phyloP scores from a whole-genome alignment of 2,329 filamentous ascomycete species.

The Alternaria triticina region DNA sequence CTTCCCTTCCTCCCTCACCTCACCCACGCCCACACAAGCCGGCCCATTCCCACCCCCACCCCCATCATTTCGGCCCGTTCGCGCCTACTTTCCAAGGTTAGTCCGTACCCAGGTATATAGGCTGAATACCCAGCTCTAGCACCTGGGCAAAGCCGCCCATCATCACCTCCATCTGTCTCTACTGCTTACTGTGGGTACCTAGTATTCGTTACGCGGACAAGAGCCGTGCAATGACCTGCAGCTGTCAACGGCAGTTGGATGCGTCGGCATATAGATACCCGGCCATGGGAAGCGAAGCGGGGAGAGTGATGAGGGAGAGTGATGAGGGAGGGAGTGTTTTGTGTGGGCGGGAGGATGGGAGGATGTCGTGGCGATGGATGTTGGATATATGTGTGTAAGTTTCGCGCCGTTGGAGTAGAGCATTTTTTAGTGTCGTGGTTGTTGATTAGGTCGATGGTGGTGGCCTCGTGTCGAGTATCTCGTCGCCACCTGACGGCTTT shows the following conservation, averaged over 20 bases:
- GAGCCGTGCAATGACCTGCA: neutral
- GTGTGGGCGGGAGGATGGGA: neutral
- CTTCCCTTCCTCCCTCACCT: neutral
- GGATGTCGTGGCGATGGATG: neutral
- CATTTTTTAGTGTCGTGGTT: neutral
- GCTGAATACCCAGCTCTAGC: neutral
- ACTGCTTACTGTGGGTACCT: neutral
- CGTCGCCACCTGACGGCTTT: neutral
- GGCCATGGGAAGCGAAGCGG: too few relatives aligned
- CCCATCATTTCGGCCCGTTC: neutral
- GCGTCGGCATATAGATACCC: neutral
- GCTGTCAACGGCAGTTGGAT: neutral
- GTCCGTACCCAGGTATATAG: neutral
- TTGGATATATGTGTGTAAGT: neutral
- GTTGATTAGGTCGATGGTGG: fast-evolving
- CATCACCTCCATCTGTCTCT: neutral
- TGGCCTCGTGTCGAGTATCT: neutral
- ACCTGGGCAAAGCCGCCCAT: neutral
- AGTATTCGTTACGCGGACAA: too few relatives aligned
- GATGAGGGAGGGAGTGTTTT: neutral
- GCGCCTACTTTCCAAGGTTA: neutral
- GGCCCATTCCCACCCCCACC: neutral
- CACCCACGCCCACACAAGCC: neutral
- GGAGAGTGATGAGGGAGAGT: neutral
- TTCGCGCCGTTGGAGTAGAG: neutral